phyloP scores from a whole-genome alignment of 441 rosid species.

The Croton setiger region DNA sequence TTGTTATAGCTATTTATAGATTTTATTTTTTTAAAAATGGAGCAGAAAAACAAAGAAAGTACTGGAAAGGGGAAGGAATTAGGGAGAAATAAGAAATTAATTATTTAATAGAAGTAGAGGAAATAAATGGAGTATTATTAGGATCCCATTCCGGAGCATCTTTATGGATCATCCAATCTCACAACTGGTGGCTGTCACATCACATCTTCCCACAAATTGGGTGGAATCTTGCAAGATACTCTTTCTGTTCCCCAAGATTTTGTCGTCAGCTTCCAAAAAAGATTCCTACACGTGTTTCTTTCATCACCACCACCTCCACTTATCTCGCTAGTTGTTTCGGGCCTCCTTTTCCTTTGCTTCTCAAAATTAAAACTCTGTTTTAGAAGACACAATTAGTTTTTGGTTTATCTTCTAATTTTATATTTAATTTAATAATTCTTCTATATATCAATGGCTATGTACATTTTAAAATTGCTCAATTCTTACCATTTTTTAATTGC shows the following conservation, averaged over 20 bases:
- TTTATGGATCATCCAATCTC: neutral
- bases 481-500: too few relatives aligned
- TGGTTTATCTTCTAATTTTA: too few relatives aligned
- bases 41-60: too few relatives aligned
- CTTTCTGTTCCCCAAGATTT: neutral
- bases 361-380: neutral
- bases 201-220: neutral
- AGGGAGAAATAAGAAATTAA: too few relatives aligned
- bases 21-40: too few relatives aligned
- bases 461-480: too few relatives aligned
- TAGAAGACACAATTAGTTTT: too few relatives aligned
- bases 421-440: too few relatives aligned
- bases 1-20: too few relatives aligned
- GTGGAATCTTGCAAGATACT: conserved; percentile 27
- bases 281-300: conserved; percentile 24
- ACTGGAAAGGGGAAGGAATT: too few relatives aligned
- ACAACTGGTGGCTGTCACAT: neutral
- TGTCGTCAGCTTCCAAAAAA: conserved; percentile 9
- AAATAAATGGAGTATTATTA: neutral
- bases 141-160: neutral
- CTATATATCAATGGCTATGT: too few relatives aligned
- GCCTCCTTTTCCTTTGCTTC: neutral
- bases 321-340: too few relatives aligned
- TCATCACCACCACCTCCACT: neutral
- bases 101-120: neutral